These are phyloP conservation scores for Ramularia collo-cygni DNA, from an alignment of 2,329 filamentous ascomycete genomes.

Conservation along the genomic window DNA sequence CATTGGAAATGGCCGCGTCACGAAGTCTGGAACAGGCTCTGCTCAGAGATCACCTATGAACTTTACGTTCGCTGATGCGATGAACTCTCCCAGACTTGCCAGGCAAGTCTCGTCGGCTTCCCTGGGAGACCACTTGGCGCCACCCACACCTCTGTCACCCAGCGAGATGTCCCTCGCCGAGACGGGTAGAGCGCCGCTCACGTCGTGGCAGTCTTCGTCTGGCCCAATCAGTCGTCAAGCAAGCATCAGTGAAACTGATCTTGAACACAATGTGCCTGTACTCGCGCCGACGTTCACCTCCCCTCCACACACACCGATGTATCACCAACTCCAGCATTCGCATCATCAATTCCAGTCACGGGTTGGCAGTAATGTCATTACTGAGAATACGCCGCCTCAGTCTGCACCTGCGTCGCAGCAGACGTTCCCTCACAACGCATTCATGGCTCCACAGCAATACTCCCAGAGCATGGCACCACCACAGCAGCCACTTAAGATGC, in stretches of 20 bases:
- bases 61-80: conserved; percentile 41
- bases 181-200: conserved; percentile 24
- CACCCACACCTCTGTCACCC: conserved; percentile 44
- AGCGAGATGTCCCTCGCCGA: conserved; percentile 29
- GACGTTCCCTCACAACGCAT: conserved; percentile 35
- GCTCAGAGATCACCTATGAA: conserved; percentile 44
- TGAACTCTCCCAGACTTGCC: conserved; percentile 40
- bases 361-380: conserved; percentile 28
- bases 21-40: conserved; percentile 39
- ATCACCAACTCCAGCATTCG: conserved; percentile 19
- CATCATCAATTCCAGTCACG: conserved; percentile 19
- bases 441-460: conserved; percentile 25
- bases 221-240: conserved; percentile 31
- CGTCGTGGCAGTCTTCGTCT: conserved; percentile 35
- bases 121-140: conserved; percentile 38
- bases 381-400: conserved; percentile 44
- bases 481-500: conserved; percentile 13
- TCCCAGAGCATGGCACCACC: conserved; percentile 11
- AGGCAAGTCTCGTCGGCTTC: conserved; percentile 29
- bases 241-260: conserved; percentile 34
- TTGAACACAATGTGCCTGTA: conserved; percentile 21
- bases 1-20: conserved; percentile 37
- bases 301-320: conserved; percentile 41
- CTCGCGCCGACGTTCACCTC: conserved; percentile 32
- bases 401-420: conserved; percentile 46